These are phyloP conservation scores for Coix lacrymajobi DNA, from an alignment of 176 grass and related monocot genomes.

Conservation along the genomic window DNA sequence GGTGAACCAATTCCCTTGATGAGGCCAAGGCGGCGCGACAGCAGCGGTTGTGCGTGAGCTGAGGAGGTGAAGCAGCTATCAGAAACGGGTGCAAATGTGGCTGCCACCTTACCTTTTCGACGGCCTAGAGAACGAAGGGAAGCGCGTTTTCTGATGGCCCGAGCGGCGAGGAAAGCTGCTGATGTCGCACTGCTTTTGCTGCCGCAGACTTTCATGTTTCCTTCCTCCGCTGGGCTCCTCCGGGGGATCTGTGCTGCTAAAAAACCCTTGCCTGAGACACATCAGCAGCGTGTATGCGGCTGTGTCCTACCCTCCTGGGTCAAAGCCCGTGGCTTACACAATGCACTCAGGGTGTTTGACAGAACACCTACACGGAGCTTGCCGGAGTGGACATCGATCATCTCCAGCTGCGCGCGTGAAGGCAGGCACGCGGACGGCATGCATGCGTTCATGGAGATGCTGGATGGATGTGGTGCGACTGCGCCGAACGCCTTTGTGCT, in stretches of 20 bases:
- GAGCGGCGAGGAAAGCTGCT: conserved; percentile 7
- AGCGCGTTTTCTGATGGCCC: conserved; percentile 3
- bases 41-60: not conserved
- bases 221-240: not conserved
- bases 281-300: not conserved
- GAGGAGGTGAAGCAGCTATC: not conserved
- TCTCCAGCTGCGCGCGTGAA: conserved; percentile 30
- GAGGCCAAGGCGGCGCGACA: too few species aligned
- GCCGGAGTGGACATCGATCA: conserved; percentile 37
- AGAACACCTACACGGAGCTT: conserved; percentile 12
- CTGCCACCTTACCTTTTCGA: not conserved
- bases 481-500: conserved; percentile 48
- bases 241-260: not conserved
- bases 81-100: not conserved
- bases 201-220: not conserved
- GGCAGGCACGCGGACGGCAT: conserved; percentile 27
- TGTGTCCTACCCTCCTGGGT: too few species aligned
- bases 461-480: not conserved
- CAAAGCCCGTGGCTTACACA: not conserved
- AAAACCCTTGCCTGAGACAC: not conserved
- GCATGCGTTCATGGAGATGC: conserved; percentile 32
- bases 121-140: not conserved
- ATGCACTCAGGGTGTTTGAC: conserved; percentile 4
- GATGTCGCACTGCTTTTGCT: not conserved
- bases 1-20: too few species aligned